Conservation (phyloP, 2,329 filamentous ascomycete genomes). For the Colletotrichum phormii region DNA sequence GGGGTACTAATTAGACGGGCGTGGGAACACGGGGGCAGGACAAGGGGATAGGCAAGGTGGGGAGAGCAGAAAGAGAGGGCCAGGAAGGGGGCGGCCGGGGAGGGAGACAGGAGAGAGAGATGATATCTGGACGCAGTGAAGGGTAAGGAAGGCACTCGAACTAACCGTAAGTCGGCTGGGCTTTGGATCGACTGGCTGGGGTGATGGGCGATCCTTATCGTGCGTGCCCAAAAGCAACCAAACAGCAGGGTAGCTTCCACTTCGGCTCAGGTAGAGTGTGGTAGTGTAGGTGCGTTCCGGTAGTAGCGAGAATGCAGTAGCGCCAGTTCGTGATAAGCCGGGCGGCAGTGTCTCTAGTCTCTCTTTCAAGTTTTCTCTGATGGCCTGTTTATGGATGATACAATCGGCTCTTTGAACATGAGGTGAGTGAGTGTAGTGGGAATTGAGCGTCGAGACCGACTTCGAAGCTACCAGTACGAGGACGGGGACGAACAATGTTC, state of each 20-base stretch:
- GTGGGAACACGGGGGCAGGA: not conserved
- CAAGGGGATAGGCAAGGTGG: not conserved
- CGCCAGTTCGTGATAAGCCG: conserved; percentile 14
- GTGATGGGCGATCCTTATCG: conserved; percentile 45
- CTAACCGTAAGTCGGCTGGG: not conserved
- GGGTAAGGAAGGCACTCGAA: not conserved
- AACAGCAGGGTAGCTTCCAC: not conserved
- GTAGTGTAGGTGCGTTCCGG: not conserved
- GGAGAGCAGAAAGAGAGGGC: not conserved
- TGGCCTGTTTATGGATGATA: not conserved
- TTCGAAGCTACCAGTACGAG: not conserved
- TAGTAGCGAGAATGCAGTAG: conserved; percentile 1
- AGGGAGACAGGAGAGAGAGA: not conserved
- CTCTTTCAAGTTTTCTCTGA: not conserved
- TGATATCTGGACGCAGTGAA: too few species aligned
- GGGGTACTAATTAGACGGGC: not conserved
- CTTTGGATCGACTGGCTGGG: conserved; percentile 33
- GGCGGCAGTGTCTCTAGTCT: not conserved
- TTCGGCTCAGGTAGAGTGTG: not conserved
- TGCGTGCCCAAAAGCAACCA: conserved; percentile 38
- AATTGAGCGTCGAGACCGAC: not conserved
- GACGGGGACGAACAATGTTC: not conserved
- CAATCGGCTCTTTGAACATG: not conserved
- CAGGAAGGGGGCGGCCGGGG: too few species aligned
- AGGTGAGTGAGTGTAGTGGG: too few species aligned